Conservation (phyloP, 2,329 filamentous ascomycete species). For the Mycogone perniciosa region DNA sequence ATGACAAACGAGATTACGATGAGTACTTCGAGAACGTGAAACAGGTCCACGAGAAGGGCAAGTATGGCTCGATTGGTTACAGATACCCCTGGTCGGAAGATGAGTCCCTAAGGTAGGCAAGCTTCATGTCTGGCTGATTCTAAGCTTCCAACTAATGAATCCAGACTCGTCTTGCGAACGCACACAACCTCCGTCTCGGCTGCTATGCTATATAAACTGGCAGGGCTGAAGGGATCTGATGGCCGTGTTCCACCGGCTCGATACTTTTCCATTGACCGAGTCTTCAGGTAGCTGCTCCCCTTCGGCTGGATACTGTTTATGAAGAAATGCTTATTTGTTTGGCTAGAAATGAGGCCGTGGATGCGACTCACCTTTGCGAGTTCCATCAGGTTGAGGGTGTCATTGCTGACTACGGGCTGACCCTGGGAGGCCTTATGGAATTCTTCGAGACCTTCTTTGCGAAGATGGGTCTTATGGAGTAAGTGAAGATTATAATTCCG, state of each 20-base stretch:
- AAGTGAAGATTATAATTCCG: neutral
- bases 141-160: neutral
- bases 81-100: constrained; percentile 88
- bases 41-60: constrained; percentile 82
- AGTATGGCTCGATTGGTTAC: constrained; percentile 93
- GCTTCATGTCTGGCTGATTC: neutral
- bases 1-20: constrained; percentile 63
- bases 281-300: constrained; percentile 57
- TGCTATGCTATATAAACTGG: constrained; percentile 84
- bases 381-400: constrained; percentile 99
- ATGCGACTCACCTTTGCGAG: constrained; percentile 92
- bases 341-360: constrained; percentile 78
- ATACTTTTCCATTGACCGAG: constrained; percentile 97
- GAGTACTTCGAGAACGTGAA: constrained; percentile 84
- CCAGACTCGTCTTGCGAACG: constrained; percentile 76
- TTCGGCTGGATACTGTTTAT: neutral
- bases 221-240: constrained; percentile 69
- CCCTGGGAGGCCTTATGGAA: constrained; percentile 86
- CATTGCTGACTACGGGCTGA: constrained; percentile 92
- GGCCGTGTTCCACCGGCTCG: constrained; percentile 63
- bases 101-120: constrained; percentile 59
- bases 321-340: neutral
- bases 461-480: constrained; percentile 79
- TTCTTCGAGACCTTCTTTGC: constrained; percentile 92
- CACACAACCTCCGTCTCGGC: constrained; percentile 93